Conservation (phyloP, 1,284 basidiomycete genomes). For the Phlebopus sp. region DNA sequence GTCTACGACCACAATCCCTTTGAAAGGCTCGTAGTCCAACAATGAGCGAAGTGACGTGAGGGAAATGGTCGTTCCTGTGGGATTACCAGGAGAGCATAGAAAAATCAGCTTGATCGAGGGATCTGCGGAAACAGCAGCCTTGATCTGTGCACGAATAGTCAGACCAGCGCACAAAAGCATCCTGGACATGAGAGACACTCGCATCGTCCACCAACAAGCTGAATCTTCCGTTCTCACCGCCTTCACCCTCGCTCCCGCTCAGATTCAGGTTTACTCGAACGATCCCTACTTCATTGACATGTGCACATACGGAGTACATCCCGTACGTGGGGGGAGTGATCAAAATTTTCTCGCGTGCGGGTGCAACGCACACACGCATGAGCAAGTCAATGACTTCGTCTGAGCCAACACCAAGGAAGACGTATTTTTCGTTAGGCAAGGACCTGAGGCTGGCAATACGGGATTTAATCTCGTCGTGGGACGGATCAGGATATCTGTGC, state of each 20-base stretch:
- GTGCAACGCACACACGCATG: constrained; percentile 85
- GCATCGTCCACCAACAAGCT: constrained; percentile 77
- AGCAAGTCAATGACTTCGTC: constrained; percentile 97
- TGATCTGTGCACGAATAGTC: constrained; percentile 52
- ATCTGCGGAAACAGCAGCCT: constrained; percentile 63
- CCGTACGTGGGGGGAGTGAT: constrained; percentile 96
- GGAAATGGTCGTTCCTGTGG: constrained; percentile 87
- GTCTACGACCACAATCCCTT: constrained; percentile 91
- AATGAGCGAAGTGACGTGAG: constrained; percentile 69
- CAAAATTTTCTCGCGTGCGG: constrained; percentile 79
- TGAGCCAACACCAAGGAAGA: constrained; percentile 95
- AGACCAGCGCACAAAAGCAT: constrained; percentile 2
- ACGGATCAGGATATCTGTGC: constrained; percentile 87
- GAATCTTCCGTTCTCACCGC: constrained; percentile 74
- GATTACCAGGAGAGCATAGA: constrained; percentile 97
- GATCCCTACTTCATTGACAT: constrained; percentile 90
- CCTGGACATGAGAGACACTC: constrained; percentile 26
- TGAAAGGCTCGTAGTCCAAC: constrained; percentile 79
- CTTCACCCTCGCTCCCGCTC: constrained; percentile 54
- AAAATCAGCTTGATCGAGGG: constrained; percentile 88
- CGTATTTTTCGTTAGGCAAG: constrained; percentile 64
- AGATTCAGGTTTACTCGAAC: constrained; percentile 81
- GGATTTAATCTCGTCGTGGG: constrained; percentile 76
- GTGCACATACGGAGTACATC: constrained; percentile 95
- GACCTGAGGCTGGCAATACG: constrained; percentile 72